Base-by-base conservation (phyloP, 2,329 filamentous ascomycete genomes). In the Aspergillus sp. region DNA sequence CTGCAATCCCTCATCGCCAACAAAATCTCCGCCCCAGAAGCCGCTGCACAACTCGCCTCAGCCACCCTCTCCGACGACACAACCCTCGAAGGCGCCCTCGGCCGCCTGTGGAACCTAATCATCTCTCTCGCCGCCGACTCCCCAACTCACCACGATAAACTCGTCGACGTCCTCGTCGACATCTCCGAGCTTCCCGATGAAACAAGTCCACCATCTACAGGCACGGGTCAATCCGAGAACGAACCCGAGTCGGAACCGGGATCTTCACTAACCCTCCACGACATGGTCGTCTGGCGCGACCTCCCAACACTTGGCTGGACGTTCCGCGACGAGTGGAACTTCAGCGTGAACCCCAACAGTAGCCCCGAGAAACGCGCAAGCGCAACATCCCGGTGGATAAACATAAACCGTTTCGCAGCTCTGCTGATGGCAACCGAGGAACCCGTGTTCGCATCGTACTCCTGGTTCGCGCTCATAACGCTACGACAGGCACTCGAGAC, bases 211-310 rank as follows among this genome's bases (percentile, higher is more conserved):
- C 25, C 25, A 4, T 28, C 25, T 7, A 28, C 25, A 2, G 4
- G 4, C 4, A 4, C 25, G 1, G 25, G 25, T 4, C 25, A 4
- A 7, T 28, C 25, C 25, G 4, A 13, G 13, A 41, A 8, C 2
- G 11, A 41, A 3, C 34, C 34, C 34, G 11, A 13, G 13, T 15
- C 34, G 11, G 34, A 11, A 2, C 13, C 34, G 11, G 34, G 34
- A 2, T 41, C 34, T 11, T 53, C 38, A 3, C 11, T 59, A 4
- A 50, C n/a, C 13, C 23, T 61, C 1, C 7, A 65, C 34, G 48
- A 55, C 15, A 65, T 54, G 60, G 34, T 38, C n/a, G 48, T 66
- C 2, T 66, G 65, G 65, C 57, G 48, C 22, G 61, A 64, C 25
- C 28, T 66, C 1, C 65, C 61, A 0, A 54, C 57, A 45, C 55